Evolutionary conservation across 371 early-diverging fungal species (phyloP).

Genomic region (Dentiscutata heterogama): DNA sequence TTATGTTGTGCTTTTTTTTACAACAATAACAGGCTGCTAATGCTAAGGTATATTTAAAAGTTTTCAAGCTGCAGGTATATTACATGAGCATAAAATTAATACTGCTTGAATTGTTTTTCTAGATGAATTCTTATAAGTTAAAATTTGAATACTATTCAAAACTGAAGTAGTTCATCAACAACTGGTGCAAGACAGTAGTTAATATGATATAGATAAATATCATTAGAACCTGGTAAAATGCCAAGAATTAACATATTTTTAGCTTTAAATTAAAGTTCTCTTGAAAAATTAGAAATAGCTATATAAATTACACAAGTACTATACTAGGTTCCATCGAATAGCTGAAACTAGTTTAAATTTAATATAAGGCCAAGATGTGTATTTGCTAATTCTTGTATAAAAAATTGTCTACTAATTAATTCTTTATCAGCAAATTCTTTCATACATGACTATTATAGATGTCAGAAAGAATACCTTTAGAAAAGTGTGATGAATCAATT

Average conservation of each 20-base stretch:
- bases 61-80: too few relatives aligned
- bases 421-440: not conserved
- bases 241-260: not conserved
- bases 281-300: not conserved
- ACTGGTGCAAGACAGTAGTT: too few relatives aligned
- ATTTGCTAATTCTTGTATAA: not conserved
- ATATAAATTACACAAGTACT: not conserved
- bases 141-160: too few relatives aligned
- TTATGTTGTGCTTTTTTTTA: too few relatives aligned
- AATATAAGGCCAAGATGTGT: not conserved
- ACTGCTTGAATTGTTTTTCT: too few relatives aligned
- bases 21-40: too few relatives aligned
- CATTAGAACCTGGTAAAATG: not conserved
- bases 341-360: not conserved
- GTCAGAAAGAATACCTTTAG: not conserved
- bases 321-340: not conserved
- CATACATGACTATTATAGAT: not conserved
- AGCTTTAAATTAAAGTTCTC: not conserved
- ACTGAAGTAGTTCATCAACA: too few relatives aligned
- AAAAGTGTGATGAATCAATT: not conserved
- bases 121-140: too few relatives aligned
- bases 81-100: too few relatives aligned
- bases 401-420: not conserved
- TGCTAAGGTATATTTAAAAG: too few relatives aligned
- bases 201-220: not conserved